Base-by-base conservation (phyloP, 257 asterid genomes). In the Scutellaria barbata region DNA sequence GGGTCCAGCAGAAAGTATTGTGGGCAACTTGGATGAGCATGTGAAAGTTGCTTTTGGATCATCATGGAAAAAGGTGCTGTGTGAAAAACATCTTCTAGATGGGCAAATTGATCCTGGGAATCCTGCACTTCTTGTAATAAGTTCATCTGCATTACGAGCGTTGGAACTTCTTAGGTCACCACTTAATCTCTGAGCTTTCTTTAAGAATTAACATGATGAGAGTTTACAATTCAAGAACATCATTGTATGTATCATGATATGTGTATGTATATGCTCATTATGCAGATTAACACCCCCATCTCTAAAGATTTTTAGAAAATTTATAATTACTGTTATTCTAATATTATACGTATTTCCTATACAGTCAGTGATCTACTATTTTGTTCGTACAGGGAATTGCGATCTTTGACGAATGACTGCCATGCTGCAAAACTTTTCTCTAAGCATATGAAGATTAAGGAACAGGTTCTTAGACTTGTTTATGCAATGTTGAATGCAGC, bases 381-480 rank as follows among this genome's bases (percentile, higher is more conserved):
- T 54, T 86, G 37, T 66, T 74, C 42, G 48, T 76, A 33, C 80
- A 95, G 99, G 87, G 99, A 85, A 79, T 77, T 95, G 75, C 83
- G 92, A 69, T 78, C 88, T 69, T 79, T 92, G 80, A 95, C 99
- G 18, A 73, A 71, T 62, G 96, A 95, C 47, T 95, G 99, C 75
- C 97, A 80, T 69, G 89, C 99, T 76, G 99, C 95, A 54, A 95
- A 92, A 85, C 84, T 95, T 57, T 95, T 95, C 82, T 85, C 99
- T 17, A 95, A 95, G 90, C 99, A 95, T 74, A 92, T 95, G 93
- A 95, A 95, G 89, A 66, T 95, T 80, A 96, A 89, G 74, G 99
- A 95, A 85, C 99, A 95, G 99, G 99, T 94, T 72, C 43, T 46
- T 53, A 12, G 56, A 55, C 62, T 65, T 66, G n/a, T 18, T 69